phyloP scores from a whole-genome alignment of 208 protist genomes.

The Spongospora subterranea region DNA sequence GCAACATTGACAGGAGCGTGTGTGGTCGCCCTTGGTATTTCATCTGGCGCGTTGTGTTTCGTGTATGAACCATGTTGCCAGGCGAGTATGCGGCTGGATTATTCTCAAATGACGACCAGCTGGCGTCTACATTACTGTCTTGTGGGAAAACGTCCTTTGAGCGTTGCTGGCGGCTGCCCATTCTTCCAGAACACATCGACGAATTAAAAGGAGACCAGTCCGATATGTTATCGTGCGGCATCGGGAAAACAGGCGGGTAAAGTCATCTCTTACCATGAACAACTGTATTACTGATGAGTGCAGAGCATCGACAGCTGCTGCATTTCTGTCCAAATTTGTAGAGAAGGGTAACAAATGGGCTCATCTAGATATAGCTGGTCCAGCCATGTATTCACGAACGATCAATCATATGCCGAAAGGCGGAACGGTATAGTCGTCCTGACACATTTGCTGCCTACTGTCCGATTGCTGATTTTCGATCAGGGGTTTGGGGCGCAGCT shows the following conservation, averaged over 20 bases:
- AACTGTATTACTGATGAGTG: background rate
- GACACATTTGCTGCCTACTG: background rate
- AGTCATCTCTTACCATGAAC: background rate
- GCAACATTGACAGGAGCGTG: constrained; percentile 33
- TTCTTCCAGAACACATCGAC: constrained; percentile 49
- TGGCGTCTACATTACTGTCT: background rate
- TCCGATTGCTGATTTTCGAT: background rate
- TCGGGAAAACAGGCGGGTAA: background rate
- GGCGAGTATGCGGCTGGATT: constrained; percentile 32
- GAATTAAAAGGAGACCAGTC: constrained; percentile 22
- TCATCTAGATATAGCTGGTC: constrained; percentile 42
- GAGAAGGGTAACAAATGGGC: background rate
- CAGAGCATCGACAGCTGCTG: constrained; percentile 31
- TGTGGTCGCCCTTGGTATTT: constrained; percentile 17
- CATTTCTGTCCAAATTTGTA: constrained; percentile 33
- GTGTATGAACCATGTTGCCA: background rate
- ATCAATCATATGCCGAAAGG: constrained; percentile 19
- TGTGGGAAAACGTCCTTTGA: background rate
- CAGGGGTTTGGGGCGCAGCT: constrained; percentile 51
- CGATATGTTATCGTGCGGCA: constrained; percentile 15
- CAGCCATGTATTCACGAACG: constrained; percentile 27
- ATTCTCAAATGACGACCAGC: constrained; percentile 42
- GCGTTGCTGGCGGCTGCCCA: constrained; percentile 35
- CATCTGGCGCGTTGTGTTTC: background rate
- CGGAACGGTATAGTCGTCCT: background rate